Evolutionary conservation across 805 yeast species (phyloP).

Genomic region (Suhomyces emberorum): DNA sequence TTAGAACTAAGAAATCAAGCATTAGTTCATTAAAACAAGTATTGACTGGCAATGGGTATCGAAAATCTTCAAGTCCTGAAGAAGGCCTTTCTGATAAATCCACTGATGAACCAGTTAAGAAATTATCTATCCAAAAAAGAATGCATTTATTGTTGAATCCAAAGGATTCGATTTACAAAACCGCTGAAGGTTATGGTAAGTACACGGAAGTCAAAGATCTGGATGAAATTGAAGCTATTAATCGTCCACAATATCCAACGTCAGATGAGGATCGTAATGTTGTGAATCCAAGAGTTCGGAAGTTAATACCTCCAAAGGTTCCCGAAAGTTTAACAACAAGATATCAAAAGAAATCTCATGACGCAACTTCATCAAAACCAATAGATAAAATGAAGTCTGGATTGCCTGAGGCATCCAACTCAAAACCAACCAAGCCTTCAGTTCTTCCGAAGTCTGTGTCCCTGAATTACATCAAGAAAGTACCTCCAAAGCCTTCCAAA

Average conservation of each 20-base stretch:
- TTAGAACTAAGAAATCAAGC: conserved; percentile 23
- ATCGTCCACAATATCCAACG: conserved; percentile 12
- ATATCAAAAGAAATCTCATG: not conserved
- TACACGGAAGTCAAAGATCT: conserved; percentile 46
- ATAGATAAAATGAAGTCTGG: not conserved
- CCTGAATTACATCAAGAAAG: conserved; percentile 24
- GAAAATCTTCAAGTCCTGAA: conserved; percentile 11
- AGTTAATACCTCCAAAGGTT: conserved; percentile 33
- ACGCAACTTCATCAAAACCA: not conserved
- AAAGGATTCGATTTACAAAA: conserved; percentile 44
- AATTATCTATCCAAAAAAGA: conserved; percentile 49
- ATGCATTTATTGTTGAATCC: conserved; percentile 47
- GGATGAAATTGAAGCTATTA: conserved; percentile 34
- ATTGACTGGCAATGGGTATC: conserved; percentile 22
- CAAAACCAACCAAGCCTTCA: not conserved
- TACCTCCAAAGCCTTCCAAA: conserved; percentile 66
- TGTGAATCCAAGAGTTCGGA: conserved; percentile 5
- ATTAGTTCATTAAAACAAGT: conserved; percentile 29
- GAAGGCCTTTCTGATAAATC: conserved; percentile 2
- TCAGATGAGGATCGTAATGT: conserved; percentile 1
- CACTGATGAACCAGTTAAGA: conserved; percentile 11
- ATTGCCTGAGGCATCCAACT: not conserved
- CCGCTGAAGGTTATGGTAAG: conserved; percentile 82
- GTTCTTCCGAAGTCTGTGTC: conserved; percentile 1
- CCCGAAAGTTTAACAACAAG: conserved; percentile 28